Evolutionary conservation across 192 early-diverging fungal genomes (phyloP).

Genomic region (Oehlia diaphana): DNA sequence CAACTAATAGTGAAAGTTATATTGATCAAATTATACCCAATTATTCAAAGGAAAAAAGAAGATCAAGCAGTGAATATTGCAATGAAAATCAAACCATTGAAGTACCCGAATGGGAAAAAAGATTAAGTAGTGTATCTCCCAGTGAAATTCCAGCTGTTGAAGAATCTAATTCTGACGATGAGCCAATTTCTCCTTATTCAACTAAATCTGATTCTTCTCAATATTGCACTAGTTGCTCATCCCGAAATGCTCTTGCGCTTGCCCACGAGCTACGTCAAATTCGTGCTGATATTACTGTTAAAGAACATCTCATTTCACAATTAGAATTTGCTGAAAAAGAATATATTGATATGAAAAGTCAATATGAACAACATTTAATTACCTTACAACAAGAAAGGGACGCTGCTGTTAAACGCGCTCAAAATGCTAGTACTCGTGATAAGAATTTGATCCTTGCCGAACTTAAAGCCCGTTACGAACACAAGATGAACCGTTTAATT

Average conservation of each 20-base stretch:
- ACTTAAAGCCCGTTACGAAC: conserved; percentile 49
- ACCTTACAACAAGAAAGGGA: conserved; percentile 46
- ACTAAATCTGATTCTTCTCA: conserved; percentile 23
- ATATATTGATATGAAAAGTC: conserved; percentile 54
- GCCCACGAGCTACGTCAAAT: conserved; percentile 57
- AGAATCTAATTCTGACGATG: conserved; percentile 17
- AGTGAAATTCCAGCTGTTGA: conserved; percentile 26
- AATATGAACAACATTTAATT: conserved; percentile 81
- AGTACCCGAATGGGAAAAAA: conserved; percentile 14
- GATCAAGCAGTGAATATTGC: conserved; percentile 18
- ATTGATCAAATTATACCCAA: conserved; percentile 26
- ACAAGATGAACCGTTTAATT: conserved; percentile 57
- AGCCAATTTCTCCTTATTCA: not conserved
- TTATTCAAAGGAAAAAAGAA: conserved; percentile 4
- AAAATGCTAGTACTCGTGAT: conserved; percentile 35
- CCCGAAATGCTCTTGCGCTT: conserved; percentile 21
- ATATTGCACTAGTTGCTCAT: conserved; percentile 24
- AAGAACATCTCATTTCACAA: conserved; percentile 60
- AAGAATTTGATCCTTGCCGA: conserved; percentile 40
- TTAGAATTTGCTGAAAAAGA: conserved; percentile 55
- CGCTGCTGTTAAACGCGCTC: conserved; percentile 45
- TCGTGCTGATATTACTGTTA: conserved; percentile 58
- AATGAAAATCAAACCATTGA: conserved; percentile 27
- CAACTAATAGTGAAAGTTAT: conserved; percentile 29
- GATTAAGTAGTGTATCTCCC: not conserved